Evolutionary conservation across 306 rosid species (phyloP).

Genomic region (Psophocarpus tetragonolobus): DNA sequence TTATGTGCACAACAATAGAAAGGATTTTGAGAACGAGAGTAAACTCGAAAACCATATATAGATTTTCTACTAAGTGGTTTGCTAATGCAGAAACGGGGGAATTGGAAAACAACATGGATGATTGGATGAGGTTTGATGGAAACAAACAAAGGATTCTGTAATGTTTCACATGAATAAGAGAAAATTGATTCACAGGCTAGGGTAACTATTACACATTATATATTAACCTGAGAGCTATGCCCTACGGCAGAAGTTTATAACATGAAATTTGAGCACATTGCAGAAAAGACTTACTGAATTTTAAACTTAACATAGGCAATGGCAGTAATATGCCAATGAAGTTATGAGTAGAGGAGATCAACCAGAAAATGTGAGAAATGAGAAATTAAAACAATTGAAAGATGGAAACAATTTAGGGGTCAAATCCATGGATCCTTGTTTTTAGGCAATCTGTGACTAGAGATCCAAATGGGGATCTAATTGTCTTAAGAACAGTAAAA

Average conservation of each 20-base stretch:
- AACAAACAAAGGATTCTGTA: background rate
- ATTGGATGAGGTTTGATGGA: background rate
- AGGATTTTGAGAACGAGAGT: slow-evolving; percentile 1
- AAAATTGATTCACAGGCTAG: background rate
- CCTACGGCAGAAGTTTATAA: slow-evolving; percentile 1
- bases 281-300: background rate
- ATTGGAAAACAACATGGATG: slow-evolving; percentile 2
- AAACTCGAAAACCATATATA: background rate
- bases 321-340: background rate
- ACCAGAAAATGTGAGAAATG: background rate
- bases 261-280: slow-evolving; percentile 18
- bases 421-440: background rate
- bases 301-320: background rate
- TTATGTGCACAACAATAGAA: background rate
- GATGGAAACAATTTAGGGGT: background rate
- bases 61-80: background rate
- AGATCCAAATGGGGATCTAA: slow-evolving; percentile 31
- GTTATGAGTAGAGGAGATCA: slow-evolving; percentile 14
- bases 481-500: slow-evolving; percentile 18
- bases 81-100: background rate
- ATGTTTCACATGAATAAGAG: background rate
- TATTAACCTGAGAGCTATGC: background rate
- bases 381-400: background rate
- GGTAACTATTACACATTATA: background rate
- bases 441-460: background rate